Evolutionary conservation across 2,329 filamentous ascomycete species (phyloP).

Genomic region (Ambrosiella cleistominuta): DNA sequence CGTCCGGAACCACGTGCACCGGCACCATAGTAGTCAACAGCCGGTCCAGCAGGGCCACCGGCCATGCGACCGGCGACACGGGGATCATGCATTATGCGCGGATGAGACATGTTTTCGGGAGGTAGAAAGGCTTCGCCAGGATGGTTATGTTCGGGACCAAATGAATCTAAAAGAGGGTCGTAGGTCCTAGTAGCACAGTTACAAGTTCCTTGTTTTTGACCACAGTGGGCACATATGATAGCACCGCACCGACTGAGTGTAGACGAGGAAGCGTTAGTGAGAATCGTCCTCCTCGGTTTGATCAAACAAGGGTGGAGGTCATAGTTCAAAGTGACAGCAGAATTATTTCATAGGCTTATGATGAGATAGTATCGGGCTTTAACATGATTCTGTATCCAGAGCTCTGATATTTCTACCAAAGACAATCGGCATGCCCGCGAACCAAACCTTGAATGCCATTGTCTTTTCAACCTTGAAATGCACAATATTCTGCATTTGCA

Average conservation of each 20-base stretch:
- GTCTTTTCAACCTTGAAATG: no score
- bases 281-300: conserved; percentile 7
- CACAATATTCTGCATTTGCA: no score
- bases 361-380: no score
- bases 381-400: no score
- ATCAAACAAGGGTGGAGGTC: conserved; percentile 7
- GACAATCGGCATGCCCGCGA: no score
- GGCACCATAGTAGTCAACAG: conserved; percentile 8
- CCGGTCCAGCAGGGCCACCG: conserved; percentile 4
- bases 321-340: background rate
- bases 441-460: no score
- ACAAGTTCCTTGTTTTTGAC: conserved; percentile 64
- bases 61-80: conserved; percentile 8
- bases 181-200: conserved; percentile 68
- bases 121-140: conserved; percentile 1
- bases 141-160: conserved; percentile 14
- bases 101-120: conserved; percentile 10
- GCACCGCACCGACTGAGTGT: conserved; percentile 50
- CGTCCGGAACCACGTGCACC: background rate
- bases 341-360: no score
- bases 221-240: conserved; percentile 79
- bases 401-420: no score
- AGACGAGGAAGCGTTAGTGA: conserved; percentile 15
- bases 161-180: conserved; percentile 19
- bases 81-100: conserved; percentile 9